Evolutionary conservation across 2,329 filamentous ascomycete genomes (phyloP).

Genomic region (Uncinocarpus reesii): DNA sequence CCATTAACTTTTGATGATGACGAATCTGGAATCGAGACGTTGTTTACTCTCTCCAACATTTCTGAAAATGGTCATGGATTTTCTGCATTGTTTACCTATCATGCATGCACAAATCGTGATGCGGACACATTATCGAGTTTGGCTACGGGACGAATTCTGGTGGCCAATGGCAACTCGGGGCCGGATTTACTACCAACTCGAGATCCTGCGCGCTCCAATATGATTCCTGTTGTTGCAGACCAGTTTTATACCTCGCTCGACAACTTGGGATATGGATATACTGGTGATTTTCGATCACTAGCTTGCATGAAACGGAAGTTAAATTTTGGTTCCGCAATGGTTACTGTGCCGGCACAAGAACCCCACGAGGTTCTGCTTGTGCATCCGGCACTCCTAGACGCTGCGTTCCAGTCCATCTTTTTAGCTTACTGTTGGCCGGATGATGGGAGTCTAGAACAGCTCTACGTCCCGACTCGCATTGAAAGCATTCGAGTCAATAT

Average conservation of each 20-base stretch:
- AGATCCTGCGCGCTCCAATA: neutral
- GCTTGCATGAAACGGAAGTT: conserved; percentile 1
- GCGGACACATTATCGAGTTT: neutral
- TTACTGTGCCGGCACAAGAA: neutral
- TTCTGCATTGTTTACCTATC: neutral
- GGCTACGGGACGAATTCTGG: conserved; percentile 4
- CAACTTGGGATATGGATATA: conserved; percentile 20
- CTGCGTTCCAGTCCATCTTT: conserved; percentile 24
- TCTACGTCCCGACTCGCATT: conserved; percentile 18
- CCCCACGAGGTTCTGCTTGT: conserved; percentile 14
- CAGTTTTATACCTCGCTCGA: conserved; percentile 19
- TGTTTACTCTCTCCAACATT: neutral
- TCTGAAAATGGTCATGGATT: neutral
- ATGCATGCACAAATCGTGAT: neutral
- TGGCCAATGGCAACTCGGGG: neutral
- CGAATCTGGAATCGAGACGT: conserved; percentile 1
- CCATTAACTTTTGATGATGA: conserved; percentile 2
- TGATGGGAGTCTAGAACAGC: conserved; percentile 16
- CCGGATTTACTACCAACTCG: neutral
- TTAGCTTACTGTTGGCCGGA: conserved; percentile 20
- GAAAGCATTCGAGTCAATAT: conserved; percentile 17
- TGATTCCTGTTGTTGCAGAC: conserved; percentile 9
- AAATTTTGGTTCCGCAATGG: neutral
- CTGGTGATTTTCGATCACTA: conserved; percentile 18
- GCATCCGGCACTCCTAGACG: conserved; percentile 21